Evolutionary conservation across 73 alveolate species (phyloP), one percentile per base, ranked within the genome.

Genomic region (Diophrys sp.): DNA sequence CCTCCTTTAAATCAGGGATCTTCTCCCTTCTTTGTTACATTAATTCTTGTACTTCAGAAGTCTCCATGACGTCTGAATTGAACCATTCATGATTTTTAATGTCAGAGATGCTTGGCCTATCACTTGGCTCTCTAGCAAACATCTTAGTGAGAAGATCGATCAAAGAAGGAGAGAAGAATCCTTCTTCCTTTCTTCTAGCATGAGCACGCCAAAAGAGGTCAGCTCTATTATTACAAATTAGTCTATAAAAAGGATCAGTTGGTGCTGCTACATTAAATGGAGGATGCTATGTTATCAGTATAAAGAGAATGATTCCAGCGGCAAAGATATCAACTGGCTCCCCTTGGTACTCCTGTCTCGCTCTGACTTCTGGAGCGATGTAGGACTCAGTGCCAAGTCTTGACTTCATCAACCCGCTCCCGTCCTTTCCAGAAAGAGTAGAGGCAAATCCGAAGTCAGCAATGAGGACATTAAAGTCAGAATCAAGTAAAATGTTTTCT

Each of bases 361-460:
- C 27, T 24, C 57, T 75, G 31, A 89, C 81, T 70, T 89, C 93
- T 8, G 96, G 96, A 54, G 96, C 90, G 89, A 85, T 89, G 75
- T 89, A 89, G 28, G 83, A 69, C 44, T 30, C 81, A 14, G 96
- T 87, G 5, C 97, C 97, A 2, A 89, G 83, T 73, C 70, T 83
- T 23, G 93, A 67, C 66, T 44, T 74, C 29, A 71, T 34, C 31
- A 66, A 34, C 14, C 92, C 89, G 24, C 81, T 44, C 0, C 82
- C 89, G 27, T 83, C 91, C 75, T 79, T 87, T 31, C 85, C 84
- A 31, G 34, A 79, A 71, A 82, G 53, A 32, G 71, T 85, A 44
- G 93, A 84, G 0, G 98, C 87, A 71, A 91, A 89, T 0, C 98
- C 98, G 75, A 94, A 94, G 75, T 94, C 98, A 26, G 94, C 92